phyloP scores from a whole-genome alignment of 208 protist genomes.

The Trypanosoma scelopori region DNA sequence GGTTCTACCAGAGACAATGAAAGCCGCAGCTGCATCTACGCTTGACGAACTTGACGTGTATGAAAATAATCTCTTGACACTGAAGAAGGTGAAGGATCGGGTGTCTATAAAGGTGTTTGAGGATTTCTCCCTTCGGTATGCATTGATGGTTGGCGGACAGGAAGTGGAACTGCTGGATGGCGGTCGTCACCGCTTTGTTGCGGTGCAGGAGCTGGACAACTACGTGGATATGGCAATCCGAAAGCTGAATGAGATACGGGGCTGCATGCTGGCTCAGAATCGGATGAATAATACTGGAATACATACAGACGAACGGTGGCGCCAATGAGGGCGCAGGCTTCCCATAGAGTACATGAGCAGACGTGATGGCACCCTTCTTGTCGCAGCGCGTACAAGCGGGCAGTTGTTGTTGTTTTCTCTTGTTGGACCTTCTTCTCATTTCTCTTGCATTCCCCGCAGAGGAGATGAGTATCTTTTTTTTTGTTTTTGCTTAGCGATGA shows the following conservation, averaged over 20 bases:
- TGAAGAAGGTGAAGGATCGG: conserved; percentile 8
- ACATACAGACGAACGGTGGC: not conserved
- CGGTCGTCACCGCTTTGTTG: conserved; percentile 7
- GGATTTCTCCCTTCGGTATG: conserved; percentile 14
- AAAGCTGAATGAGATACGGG: conserved; percentile 15
- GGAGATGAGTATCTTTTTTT: not conserved
- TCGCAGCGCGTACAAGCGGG: not conserved
- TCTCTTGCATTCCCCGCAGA: not conserved
- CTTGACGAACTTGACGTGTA: conserved; percentile 28
- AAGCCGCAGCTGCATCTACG: not conserved
- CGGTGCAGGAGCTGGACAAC: conserved; percentile 13
- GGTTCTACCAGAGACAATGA: conserved; percentile 4
- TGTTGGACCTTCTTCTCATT: no score
- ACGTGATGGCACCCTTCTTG: not conserved
- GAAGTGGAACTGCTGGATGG: conserved; percentile 12
- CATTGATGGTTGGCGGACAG: conserved; percentile 1
- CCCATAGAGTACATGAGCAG: not conserved
- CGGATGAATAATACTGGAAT: not conserved
- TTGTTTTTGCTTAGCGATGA: not conserved
- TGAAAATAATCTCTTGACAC: conserved; percentile 13
- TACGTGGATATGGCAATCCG: conserved; percentile 15
- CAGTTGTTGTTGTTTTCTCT: not conserved
- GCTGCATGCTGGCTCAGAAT: conserved; percentile 5
- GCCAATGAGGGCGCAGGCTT: not conserved
- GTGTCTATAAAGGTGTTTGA: conserved; percentile 15